Conservation (phyloP, 345 rosid species). For the Diplotaxis tenuifolia region DNA sequence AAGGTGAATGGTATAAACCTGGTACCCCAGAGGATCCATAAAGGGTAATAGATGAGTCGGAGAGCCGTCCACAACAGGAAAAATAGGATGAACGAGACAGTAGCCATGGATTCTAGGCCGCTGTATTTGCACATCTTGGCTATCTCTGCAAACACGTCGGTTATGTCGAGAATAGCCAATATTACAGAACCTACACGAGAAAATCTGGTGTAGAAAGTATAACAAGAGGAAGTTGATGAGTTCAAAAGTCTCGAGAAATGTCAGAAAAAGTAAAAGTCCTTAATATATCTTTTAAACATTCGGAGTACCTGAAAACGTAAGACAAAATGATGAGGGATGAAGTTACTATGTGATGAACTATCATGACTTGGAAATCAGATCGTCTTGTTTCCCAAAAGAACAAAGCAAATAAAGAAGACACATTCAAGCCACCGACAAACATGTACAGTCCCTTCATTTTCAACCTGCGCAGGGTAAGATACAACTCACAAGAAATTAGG, state of each 20-base stretch:
- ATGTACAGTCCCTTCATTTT: constrained; percentile 67
- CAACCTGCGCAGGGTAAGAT: too few species aligned
- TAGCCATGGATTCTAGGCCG: constrained; percentile 54
- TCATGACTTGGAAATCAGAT: constrained; percentile 58
- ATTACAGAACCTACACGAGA: constrained; percentile 63
- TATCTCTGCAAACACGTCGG: constrained; percentile 64
- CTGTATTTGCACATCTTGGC: constrained; percentile 80
- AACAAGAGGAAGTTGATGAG: not conserved
- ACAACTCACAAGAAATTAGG: too few species aligned
- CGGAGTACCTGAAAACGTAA: constrained; percentile 57
- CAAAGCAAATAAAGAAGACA: constrained; percentile 67
- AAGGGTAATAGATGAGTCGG: constrained; percentile 55
- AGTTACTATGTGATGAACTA: constrained; percentile 67
- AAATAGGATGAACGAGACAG: constrained; percentile 46
- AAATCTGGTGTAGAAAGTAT: constrained; percentile 45
- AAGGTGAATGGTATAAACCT: constrained; percentile 52
- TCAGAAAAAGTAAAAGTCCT: too few species aligned
- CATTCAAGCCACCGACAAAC: constrained; percentile 65
- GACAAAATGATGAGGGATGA: constrained; percentile 54
- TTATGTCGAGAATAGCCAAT: constrained; percentile 67
- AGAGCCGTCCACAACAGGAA: constrained; percentile 52
- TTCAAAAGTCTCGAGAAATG: not conserved
- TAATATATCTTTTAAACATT: too few species aligned
- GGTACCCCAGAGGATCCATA: constrained; percentile 73
- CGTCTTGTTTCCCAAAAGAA: constrained; percentile 84